Evolutionary conservation across 768 basidiomycete species (phyloP).

Genomic region (Mycena latifolia): DNA sequence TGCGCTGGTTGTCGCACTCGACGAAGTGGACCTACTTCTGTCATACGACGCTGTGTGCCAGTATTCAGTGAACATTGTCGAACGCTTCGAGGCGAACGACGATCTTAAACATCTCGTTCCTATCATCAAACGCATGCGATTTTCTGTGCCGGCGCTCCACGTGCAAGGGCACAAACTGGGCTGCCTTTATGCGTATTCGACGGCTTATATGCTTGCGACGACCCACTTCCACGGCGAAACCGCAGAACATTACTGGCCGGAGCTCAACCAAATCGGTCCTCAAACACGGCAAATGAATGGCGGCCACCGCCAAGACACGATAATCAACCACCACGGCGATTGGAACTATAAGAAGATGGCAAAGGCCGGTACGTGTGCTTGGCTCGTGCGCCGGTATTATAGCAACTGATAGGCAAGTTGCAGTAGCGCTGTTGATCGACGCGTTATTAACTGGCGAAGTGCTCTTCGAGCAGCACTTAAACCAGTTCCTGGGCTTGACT

Average conservation of each 20-base stretch:
- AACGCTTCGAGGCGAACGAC: not conserved
- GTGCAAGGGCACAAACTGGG: not conserved
- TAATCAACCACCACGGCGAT: not conserved
- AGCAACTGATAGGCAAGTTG: not conserved
- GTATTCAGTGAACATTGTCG: not conserved
- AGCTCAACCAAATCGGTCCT: not conserved
- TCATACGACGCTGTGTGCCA: not conserved
- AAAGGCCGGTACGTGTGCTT: not conserved
- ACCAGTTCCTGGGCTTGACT: not conserved
- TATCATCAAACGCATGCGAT: not conserved
- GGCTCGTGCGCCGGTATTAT: not conserved
- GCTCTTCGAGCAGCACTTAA: not conserved
- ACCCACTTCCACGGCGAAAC: not conserved
- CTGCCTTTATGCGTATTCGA: not conserved
- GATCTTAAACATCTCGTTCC: not conserved
- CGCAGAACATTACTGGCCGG: no score
- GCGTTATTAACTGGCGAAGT: not conserved
- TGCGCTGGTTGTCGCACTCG: not conserved
- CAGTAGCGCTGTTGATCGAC: not conserved
- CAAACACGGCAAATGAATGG: not conserved
- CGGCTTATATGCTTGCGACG: not conserved
- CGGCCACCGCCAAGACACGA: not conserved
- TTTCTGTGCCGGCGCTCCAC: not conserved
- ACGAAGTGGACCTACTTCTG: not conserved
- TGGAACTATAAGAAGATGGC: not conserved